Percentiles rank a stretch among this genome's conserved stretches.
Evolutionary conservation across 2,329 filamentous ascomycete species (phyloP).

Genomic region (Fusarium napiforme): DNA sequence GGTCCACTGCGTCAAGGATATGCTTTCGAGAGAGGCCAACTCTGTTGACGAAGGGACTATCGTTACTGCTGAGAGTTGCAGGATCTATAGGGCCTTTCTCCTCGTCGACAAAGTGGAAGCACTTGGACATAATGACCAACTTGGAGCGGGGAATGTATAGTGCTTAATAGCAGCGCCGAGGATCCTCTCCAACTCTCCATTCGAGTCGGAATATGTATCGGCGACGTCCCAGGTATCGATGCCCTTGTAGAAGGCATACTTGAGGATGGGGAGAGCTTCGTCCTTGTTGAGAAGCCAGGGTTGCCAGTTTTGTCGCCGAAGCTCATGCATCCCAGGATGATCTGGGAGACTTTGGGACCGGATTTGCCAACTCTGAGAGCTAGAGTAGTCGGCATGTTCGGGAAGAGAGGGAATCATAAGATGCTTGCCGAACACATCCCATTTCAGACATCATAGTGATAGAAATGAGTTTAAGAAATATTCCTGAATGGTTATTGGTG

Average conservation of each 20-base stretch:
- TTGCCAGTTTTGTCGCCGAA: neutral
- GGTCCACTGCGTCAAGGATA: neutral
- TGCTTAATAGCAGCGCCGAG: neutral
- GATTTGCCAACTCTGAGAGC: neutral
- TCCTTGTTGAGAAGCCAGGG: neutral
- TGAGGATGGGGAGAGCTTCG: neutral
- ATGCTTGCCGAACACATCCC: too few relatives aligned
- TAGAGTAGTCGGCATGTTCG: too few relatives aligned
- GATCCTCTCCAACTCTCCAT: neutral
- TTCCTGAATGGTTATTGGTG: too few relatives aligned
- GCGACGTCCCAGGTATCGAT: neutral
- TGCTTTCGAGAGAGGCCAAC: neutral
- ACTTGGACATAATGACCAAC: neutral
- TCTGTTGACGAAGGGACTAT: neutral
- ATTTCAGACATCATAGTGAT: too few relatives aligned
- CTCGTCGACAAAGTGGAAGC: neutral
- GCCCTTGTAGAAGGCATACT: neutral
- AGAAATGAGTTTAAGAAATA: accelerated
- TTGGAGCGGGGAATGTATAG: neutral
- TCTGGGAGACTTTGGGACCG: neutral
- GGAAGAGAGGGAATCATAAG: too few relatives aligned
- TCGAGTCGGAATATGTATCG: neutral
- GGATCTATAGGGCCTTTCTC: neutral
- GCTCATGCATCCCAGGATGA: neutral
- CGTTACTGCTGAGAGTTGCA: neutral